Conservation (phyloP, 441 rosid genomes). For the Gossypium gossypioides region DNA sequence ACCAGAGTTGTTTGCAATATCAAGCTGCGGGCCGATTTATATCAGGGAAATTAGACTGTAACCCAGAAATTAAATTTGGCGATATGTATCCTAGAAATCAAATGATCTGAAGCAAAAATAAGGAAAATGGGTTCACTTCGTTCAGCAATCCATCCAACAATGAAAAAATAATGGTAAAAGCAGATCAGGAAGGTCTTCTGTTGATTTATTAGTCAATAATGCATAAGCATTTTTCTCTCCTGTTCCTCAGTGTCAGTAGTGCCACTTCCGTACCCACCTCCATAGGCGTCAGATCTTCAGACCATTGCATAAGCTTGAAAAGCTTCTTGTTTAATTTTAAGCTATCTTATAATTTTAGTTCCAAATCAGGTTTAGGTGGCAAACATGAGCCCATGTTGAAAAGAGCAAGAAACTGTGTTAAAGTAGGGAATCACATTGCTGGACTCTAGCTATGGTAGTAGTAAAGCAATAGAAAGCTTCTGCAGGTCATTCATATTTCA, state of each 20-base stretch:
- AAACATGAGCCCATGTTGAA: not conserved
- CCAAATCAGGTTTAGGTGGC: not conserved
- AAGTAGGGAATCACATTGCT: not conserved
- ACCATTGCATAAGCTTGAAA: not conserved
- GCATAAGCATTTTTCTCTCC: not conserved
- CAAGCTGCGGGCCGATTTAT: slow-evolving; percentile 53
- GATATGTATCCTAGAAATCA: slow-evolving; percentile 3
- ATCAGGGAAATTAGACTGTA: slow-evolving; percentile 7
- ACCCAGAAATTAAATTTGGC: slow-evolving; percentile 3
- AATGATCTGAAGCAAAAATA: not conserved
- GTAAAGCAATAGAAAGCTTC: slow-evolving; percentile 2
- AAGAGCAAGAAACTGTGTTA: not conserved
- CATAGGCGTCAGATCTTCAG: not conserved
- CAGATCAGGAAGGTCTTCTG: not conserved
- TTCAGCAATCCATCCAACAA: not conserved
- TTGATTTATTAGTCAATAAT: not conserved
- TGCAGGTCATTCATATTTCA: not conserved
- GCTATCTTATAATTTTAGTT: not conserved
- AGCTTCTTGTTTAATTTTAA: not conserved
- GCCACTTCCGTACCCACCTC: not conserved
- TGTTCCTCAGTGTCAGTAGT: not conserved
- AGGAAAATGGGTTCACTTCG: not conserved
- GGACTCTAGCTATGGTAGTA: not conserved
- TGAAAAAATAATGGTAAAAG: not conserved
- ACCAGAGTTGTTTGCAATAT: slow-evolving; percentile 73